Conservation (phyloP, 1,284 basidiomycete genomes). For the Irpex rosettiformis region DNA sequence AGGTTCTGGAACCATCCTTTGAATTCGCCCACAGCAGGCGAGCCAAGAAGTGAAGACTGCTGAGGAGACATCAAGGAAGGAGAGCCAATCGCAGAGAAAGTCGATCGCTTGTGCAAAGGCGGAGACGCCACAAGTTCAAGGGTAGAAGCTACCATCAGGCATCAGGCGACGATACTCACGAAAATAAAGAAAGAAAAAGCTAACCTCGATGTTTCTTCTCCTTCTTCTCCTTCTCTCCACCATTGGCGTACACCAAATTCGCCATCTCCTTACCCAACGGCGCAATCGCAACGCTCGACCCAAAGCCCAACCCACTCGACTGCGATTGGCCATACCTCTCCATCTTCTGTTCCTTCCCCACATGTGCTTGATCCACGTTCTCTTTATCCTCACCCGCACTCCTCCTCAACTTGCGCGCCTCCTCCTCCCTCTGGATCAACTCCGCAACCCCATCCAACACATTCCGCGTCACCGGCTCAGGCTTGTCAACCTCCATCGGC, state of each 20-base stretch:
- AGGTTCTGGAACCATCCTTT: constrained; percentile 82
- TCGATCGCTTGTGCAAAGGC: constrained; percentile 31
- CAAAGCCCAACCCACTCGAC: constrained; percentile 39
- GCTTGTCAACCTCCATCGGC: not conserved
- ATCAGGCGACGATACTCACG: not conserved
- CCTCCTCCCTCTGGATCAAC: not conserved
- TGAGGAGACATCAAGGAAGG: constrained; percentile 27
- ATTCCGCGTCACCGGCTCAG: not conserved
- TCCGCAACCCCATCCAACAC: not conserved
- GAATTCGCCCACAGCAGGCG: constrained; percentile 69
- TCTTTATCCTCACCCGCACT: constrained; percentile 42
- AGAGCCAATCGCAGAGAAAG: constrained; percentile 31
- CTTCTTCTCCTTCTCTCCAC: constrained; percentile 37
- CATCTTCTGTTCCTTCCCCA: not conserved
- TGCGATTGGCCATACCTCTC: no score
- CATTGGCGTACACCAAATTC: constrained; percentile 39
- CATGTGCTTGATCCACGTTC: constrained; percentile 32
- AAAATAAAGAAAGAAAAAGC: constrained; percentile 22
- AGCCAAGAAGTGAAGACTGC: constrained; percentile 31
- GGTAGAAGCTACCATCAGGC: constrained; percentile 1
- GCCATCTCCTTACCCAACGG: constrained; percentile 43
- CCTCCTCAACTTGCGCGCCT: not conserved
- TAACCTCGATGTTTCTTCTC: constrained; percentile 51
- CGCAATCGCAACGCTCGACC: constrained; percentile 29
- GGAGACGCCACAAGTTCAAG: constrained; percentile 9